These are phyloP conservation scores for Nidularia pulvinata DNA, from an alignment of 768 basidiomycete genomes.

Conservation along the genomic window DNA sequence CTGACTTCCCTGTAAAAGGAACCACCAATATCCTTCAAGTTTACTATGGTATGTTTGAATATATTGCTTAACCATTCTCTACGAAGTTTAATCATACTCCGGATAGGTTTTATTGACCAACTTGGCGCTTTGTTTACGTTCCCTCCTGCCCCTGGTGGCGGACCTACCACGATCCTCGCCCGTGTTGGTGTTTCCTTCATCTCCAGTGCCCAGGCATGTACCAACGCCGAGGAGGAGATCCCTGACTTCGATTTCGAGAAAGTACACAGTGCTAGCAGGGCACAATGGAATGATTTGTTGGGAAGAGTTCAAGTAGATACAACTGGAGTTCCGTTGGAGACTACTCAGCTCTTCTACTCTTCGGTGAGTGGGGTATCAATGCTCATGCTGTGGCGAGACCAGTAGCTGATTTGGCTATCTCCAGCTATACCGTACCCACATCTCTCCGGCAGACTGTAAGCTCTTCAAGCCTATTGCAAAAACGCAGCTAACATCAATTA, in stretches of 20 bases:
- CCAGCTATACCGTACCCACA: conserved; percentile 60
- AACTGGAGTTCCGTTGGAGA: conserved; percentile 44
- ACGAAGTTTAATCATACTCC: not conserved
- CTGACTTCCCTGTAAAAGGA: conserved; percentile 44
- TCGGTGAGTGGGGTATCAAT: conserved; percentile 30
- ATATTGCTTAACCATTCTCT: too few species aligned
- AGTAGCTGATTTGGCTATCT: not conserved
- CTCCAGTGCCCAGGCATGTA: conserved; percentile 58
- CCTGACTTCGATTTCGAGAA: conserved; percentile 54
- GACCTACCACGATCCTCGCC: conserved; percentile 44
- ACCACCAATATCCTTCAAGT: conserved; percentile 44
- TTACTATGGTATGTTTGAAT: conserved; percentile 38
- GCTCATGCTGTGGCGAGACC: too few species aligned
- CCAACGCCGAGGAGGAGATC: conserved; percentile 61
- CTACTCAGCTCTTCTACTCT: conserved; percentile 56
- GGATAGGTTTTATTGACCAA: conserved; percentile 44
- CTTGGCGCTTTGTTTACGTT: conserved; percentile 56
- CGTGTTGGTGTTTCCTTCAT: conserved; percentile 70
- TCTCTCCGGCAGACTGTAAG: conserved; percentile 66
- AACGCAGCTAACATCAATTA: conserved; percentile 11
- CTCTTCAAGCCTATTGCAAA: not conserved
- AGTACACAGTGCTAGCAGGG: conserved; percentile 38
- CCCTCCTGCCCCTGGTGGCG: conserved; percentile 31
- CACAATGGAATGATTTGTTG: conserved; percentile 59
- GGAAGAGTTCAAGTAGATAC: conserved; percentile 53